Base-by-base conservation (phyloP, 306 rosid species). In the Carpinus fangiana region DNA sequence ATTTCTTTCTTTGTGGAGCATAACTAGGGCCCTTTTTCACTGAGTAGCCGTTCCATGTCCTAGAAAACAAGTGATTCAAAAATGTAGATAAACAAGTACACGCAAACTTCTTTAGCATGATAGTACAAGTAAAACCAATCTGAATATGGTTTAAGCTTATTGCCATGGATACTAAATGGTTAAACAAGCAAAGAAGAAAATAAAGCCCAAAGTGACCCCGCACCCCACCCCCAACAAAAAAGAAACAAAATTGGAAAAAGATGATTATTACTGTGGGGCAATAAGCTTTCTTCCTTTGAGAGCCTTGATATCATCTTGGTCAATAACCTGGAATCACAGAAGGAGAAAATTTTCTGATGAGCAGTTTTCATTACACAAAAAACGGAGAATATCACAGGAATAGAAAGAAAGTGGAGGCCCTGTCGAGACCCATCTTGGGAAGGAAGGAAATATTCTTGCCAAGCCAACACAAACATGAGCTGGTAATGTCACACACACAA, bases 1-100 rank as follows among this genome's bases (percentile, higher is more conserved):
- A 88, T 70, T 87, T 79, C 87, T 88, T 93, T 84, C 98, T 88
- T 76, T 84, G 81, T 7, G 97, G 97, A 21, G 98, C 98, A 86
- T 93, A 93, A 72, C 77, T 86, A 65, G 91, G 91, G 48, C 98
- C 98, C 70, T 80, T 93, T 77, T 78, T 91, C 78, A 90, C 84
- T 0, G 81, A 83, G 77, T 88, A 93, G 77, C 95, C 91, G 2
- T 87, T 91, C 98, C 97, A 88, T 7, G 87, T 90, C 88, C 98
- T 93, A 81, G 31, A 82, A 72, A 53, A 64, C 14, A 62, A 71
- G 45, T 67, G 38, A 73, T 70, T 48, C 31, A 65, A 21, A 73
- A 65, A 3, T 13, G 38, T 31, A 61, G 65, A 59, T 41, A 79
- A 79, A 72, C 12, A 28, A 55, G 66, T 36, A 75, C 9, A 65